Evolutionary conservation across 495 filamentous ascomycete species (phyloP), one percentile per base, ranked within the genome.

Genomic region (Penicillium diatomitis): DNA sequence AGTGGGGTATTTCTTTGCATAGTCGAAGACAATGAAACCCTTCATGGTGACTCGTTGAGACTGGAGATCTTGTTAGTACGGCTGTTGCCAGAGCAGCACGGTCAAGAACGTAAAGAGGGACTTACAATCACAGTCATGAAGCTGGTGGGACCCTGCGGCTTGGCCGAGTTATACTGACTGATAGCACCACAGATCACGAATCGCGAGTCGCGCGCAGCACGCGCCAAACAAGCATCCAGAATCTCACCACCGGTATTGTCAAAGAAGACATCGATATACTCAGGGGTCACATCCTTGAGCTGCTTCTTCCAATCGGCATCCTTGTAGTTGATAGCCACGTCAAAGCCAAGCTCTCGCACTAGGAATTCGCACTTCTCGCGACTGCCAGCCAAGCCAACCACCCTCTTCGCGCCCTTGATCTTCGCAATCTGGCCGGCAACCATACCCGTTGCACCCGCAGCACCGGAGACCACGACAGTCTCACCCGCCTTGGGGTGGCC

Each of bases 341-440:
- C 74, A 53, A 79, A 82, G 0, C 56, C 65, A 30, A 80, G 55
- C 50, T 79, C 69, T 38, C 59, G 48, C 5, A 67, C 61, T 63
- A 81, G 71, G 40, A 76, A 71, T 1, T 60, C 52, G 41, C 75
- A 76, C 46, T 75, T 79, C 4, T 75, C 74, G 9, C 60, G 53
- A 41, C 61, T 70, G 5, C 77, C 77, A 5, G 75, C 74, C 32
- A 81, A 47, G 3, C 77, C 77, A 10, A 81, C 55, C 3, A 81
- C 75, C 38, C 67, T 52, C 60, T 62, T 72, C 3, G 75, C 76
- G 4, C 81, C 82, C 57, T 77, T 73, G 38, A 82, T 65, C 64
- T 80, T 83, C 2, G 79, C 79, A 58, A 86, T 85, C 67, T 88
- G 85, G 4, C 81, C 83, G 8, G 73, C 84, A 1, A 86, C 72